Evolutionary conservation across 371 early-diverging fungal genomes (phyloP).

Genomic region (Actinomortierella wolfii): DNA sequence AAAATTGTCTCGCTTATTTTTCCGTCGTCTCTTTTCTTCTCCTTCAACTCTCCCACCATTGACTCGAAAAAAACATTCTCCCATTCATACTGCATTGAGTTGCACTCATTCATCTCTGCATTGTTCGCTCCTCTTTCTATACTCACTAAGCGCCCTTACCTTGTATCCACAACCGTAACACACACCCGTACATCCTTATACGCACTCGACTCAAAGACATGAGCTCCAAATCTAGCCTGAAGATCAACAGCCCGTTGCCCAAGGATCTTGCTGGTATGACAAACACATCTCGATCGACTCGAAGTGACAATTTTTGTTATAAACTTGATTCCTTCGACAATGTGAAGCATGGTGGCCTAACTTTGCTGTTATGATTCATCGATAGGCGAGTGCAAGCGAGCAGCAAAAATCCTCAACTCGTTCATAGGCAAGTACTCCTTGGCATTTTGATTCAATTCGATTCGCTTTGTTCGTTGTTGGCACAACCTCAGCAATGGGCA

Average conservation of each 20-base stretch:
- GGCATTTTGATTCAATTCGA: too few relatives aligned
- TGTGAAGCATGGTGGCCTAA: too few relatives aligned
- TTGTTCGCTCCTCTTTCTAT: background rate
- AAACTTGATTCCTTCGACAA: too few relatives aligned
- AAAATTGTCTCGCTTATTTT: background rate
- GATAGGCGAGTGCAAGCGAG: conserved; percentile 74
- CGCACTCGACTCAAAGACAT: background rate
- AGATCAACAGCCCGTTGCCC: conserved; percentile 67
- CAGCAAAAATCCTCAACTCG: conserved; percentile 76
- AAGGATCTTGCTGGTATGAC: conserved; percentile 58
- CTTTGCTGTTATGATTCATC: background rate
- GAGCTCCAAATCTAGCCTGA: conserved; percentile 31
- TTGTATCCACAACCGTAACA: background rate
- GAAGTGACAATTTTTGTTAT: too few relatives aligned
- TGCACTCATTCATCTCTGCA: background rate
- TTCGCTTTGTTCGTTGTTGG: too few relatives aligned
- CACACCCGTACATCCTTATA: background rate
- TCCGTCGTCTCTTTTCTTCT: background rate
- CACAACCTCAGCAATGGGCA: too few relatives aligned
- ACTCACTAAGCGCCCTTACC: background rate
- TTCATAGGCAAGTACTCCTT: conserved; percentile 60
- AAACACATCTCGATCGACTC: background rate
- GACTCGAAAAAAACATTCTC: background rate
- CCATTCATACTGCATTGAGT: background rate
- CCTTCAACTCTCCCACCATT: background rate